These are phyloP conservation scores for Exserohilum turcica DNA, from an alignment of 2,329 filamentous ascomycete genomes.

Conservation along the genomic window DNA sequence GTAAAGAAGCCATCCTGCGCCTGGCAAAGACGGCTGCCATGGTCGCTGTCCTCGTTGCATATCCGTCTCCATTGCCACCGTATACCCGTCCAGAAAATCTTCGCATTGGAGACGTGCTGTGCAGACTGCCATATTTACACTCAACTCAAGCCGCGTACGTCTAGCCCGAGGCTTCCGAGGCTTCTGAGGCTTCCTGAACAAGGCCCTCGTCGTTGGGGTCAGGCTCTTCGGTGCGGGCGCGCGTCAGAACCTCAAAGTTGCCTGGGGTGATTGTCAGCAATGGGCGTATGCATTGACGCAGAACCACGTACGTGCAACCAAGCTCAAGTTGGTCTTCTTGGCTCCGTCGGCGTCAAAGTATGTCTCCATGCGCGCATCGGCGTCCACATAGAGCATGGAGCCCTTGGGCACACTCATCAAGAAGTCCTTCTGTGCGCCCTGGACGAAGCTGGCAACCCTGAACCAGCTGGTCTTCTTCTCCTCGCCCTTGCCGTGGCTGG, in stretches of 20 bases:
- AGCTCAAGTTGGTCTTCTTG: conserved; percentile 65
- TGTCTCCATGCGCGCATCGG: conserved; percentile 70
- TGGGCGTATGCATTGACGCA: not conserved
- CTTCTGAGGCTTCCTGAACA: conserved; percentile 36
- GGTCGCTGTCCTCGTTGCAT: not conserved
- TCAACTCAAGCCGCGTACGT: not conserved
- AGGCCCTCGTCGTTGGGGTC: conserved; percentile 43
- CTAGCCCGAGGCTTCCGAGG: conserved; percentile 33
- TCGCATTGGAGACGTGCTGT: not conserved
- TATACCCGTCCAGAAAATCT: not conserved
- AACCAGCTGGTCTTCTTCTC: conserved; percentile 86
- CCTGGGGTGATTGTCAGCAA: conserved; percentile 22
- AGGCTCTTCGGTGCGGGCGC: conserved; percentile 29
- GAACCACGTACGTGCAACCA: conserved; percentile 75
- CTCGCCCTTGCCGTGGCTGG: conserved; percentile 67
- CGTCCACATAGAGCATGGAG: conserved; percentile 80
- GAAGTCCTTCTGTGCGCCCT: conserved; percentile 72
- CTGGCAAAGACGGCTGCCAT: conserved; percentile 1
- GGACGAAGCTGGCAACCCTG: conserved; percentile 73
- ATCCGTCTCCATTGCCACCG: not conserved
- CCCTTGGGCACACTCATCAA: conserved; percentile 80
- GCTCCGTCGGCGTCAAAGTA: conserved; percentile 72
- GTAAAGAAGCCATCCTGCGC: conserved; percentile 13
- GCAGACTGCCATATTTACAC: not conserved
- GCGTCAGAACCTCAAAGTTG: conserved; percentile 43